Evolutionary conservation across 1,284 basidiomycete species (phyloP), one percentile per base, ranked within the genome.

Genomic region (Heliocybe sulcata): DNA sequence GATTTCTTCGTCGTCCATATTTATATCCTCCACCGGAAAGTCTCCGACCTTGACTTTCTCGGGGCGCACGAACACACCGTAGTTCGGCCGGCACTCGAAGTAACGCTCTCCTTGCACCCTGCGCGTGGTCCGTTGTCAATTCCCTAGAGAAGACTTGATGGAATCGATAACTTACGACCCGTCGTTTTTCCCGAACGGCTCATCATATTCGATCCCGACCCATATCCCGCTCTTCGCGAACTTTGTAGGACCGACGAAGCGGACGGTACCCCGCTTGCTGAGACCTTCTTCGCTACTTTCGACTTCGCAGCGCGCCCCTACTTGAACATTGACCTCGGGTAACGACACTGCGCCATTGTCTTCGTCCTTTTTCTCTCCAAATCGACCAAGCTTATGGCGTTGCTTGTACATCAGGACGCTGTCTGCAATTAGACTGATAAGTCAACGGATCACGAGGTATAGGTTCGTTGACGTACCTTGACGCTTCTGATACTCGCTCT

Each of bases 121-220:
- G 60, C n/a, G 3, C 57, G 51, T 20, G 45, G 47, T 54, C 56
- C 57, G 56, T 27, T 53, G 35, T 52, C 10, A 8, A 26, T n/a
- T 23, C n/a, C 8, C 47, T 4, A 6, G 14, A 8, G 47, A 20
- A 25, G 12, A 26, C 8, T 49, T 26, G n/a, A 29, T 20, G 50
- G 25, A 45, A 54, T 52, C 6, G 51, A 25, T 53, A 31, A 83
- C 92, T 74, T 69, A 95, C 92, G 85, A 85, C 61, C 96, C 96
- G 68, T 98, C 90, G 60, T 96, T 95, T 73, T 95, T 98, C 11
- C 96, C 95, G 11, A 94, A 80, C 1, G 97, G 96, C 65, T 98
- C 97, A 66, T 99, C 97, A 63, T 96, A 92, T 69, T 97, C 92
- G 6, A 99, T 77, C 0, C 96, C 97, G 1, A 98, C 81, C 96